Base-by-base conservation (phyloP, 2,329 filamentous ascomycete species). In the Emericellopsis cladophorae region DNA sequence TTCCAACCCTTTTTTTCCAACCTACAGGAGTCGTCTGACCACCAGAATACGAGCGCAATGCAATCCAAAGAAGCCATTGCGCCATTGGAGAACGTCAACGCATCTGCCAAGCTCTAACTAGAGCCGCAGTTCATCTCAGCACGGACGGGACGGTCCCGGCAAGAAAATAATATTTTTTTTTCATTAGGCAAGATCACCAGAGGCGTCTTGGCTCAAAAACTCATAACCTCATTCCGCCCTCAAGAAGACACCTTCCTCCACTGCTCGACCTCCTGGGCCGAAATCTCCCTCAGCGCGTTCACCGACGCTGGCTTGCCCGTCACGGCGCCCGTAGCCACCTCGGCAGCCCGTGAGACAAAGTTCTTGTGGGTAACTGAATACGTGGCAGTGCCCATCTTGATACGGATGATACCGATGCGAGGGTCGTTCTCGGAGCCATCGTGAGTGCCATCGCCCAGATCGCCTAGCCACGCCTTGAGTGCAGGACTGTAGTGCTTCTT, bases 391-490 rank as follows among this genome's bases (percentile, higher is more conserved):
- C 72, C 70, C 14, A 80, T 73, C 65, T 79, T 79, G 46, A 94
- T 79, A 42, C 78, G 79, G 51, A 94, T 94, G 47, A 94, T 62
- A 32, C 78, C 84, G 48, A 94, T 85, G 18, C 88, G 72, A 11
- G 88, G 87, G 53, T 94, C 88, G 2, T 85, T 75, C 45, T 81
- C 79, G 2, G 83, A 80, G 22, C 87, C 88, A 49, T 94, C 84
- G 55, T 94, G 88, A 43, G 71, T 77, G 37, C 86, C 87, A 48
- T 93, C 87, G 18, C 81, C 83, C 15, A 94, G 70, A 48, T 94
- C 87, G 6, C 88, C 88, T 14, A 95, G 54, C 88, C 88, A 94
- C 0, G 84, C 82, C 67, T 88, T 89, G 45, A 94, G 67, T 0
- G 68, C 57, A 0, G 78, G 72, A 18, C 69, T 80, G 62, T 94